Evolutionary conservation across 805 yeast genomes (phyloP).

Genomic region (Candida anglica): DNA sequence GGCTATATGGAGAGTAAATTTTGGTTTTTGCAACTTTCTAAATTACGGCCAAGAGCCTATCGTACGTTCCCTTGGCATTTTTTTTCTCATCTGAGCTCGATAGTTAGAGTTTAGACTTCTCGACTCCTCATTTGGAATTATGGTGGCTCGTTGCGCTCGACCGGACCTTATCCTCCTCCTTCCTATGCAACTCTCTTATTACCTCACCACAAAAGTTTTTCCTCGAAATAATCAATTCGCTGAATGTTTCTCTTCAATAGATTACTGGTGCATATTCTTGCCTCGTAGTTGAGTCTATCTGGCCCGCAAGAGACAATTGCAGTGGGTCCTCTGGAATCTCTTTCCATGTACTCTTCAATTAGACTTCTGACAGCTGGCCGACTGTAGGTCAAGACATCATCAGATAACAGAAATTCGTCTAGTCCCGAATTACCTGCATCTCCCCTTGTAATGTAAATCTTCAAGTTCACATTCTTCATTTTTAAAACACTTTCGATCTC

Average conservation of each 20-base stretch:
- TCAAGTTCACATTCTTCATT: slow-evolving; percentile 1
- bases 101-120: too few species aligned
- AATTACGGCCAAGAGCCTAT: too few species aligned
- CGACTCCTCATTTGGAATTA: too few species aligned
- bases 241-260: slow-evolving; percentile 1
- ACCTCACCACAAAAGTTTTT: slow-evolving; percentile 7
- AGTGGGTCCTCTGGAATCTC: neutral
- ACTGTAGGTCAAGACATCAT: neutral
- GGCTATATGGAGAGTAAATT: too few species aligned
- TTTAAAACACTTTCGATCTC: slow-evolving; percentile 1
- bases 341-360: neutral
- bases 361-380: slow-evolving; percentile 1
- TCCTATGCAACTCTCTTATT: too few species aligned
- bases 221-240: slow-evolving; percentile 4
- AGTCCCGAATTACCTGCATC: too few species aligned
- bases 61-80: too few species aligned
- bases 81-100: too few species aligned
- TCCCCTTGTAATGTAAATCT: slow-evolving; percentile 3
- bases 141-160: too few species aligned
- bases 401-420: too few species aligned
- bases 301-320: slow-evolving; percentile 3
- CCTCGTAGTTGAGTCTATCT: slow-evolving; percentile 1
- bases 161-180: too few species aligned
- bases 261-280: neutral
- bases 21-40: too few species aligned